Evolutionary conservation across 1,139 yeast genomes (phyloP).

Genomic region (Yamadazyma buinensis): DNA sequence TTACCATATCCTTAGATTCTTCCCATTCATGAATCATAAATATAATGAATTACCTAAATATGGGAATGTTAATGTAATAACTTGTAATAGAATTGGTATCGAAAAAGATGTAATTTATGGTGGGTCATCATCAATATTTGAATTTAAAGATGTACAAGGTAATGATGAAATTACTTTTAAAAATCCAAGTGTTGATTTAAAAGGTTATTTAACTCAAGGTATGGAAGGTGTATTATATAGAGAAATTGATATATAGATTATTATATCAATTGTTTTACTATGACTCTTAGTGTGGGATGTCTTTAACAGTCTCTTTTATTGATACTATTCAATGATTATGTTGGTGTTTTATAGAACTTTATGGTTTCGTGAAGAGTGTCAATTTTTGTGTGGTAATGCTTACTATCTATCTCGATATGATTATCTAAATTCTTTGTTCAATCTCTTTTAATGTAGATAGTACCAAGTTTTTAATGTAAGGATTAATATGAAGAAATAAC

Average conservation of each 20-base stretch:
- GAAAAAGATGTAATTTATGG: slow-evolving; percentile 71
- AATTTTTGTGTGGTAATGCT: too few relatives aligned
- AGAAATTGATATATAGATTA: slow-evolving; percentile 45
- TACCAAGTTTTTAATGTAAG: too few relatives aligned
- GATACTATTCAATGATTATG: too few relatives aligned
- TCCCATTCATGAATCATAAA: slow-evolving; percentile 55
- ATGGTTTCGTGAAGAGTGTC: too few relatives aligned
- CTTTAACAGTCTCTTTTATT: too few relatives aligned
- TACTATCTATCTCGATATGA: too few relatives aligned
- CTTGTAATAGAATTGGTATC: slow-evolving; percentile 72
- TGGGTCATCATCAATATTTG: slow-evolving; percentile 61
- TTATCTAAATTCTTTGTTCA: too few relatives aligned
- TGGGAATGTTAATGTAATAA: slow-evolving; percentile 35
- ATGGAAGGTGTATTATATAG: slow-evolving; percentile 58
- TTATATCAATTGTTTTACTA: too few relatives aligned
- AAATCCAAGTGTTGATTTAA: slow-evolving; percentile 50
- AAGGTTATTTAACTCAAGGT: slow-evolving; percentile 58
- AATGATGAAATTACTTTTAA: slow-evolving; percentile 20
- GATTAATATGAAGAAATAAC: too few relatives aligned
- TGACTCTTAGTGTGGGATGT: too few relatives aligned
- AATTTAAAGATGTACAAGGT: slow-evolving; percentile 37
- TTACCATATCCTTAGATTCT: slow-evolving; percentile 72
- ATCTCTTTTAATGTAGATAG: too few relatives aligned
- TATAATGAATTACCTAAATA: slow-evolving; percentile 25
- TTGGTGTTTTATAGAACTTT: too few relatives aligned